These are phyloP conservation scores for Echinochloa phyllopogon DNA, from an alignment of 176 grass and related monocot species.

Conservation along the genomic window DNA sequence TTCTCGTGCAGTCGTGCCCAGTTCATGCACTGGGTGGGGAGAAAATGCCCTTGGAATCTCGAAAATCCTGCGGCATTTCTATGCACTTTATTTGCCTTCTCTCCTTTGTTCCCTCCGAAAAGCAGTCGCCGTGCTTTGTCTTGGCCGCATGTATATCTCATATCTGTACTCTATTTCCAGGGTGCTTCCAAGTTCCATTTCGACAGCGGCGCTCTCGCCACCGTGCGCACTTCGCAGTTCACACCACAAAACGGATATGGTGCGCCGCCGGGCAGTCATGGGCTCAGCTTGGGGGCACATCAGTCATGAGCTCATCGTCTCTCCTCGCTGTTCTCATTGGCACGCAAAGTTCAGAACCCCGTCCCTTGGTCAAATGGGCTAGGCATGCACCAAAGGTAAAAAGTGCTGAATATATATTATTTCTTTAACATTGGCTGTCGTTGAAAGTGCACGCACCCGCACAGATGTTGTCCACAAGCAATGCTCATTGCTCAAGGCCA, in stretches of 20 bases:
- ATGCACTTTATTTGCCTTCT: not conserved
- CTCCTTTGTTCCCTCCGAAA: not conserved
- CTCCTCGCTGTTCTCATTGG: not conserved
- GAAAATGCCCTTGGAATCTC: not conserved
- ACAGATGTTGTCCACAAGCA: not conserved
- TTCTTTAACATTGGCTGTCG: not conserved
- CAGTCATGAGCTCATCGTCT: not conserved
- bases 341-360: not conserved
- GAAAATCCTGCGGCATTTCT: not conserved
- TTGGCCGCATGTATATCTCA: not conserved
- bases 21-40: not conserved
- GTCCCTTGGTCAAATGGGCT: conserved; percentile 10
- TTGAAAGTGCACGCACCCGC: not conserved
- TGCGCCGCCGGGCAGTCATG: not conserved
- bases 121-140: not conserved
- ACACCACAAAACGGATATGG: not conserved
- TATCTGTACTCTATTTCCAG: not conserved
- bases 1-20: not conserved
- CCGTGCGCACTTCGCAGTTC: not conserved
- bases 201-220: not conserved
- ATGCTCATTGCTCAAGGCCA: not conserved
- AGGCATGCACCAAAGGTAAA: not conserved
- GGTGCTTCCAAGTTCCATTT: not conserved
- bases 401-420: not conserved
- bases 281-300: too few species aligned